Percentiles rank a stretch among this genome's conserved stretches.
Conservation (phyloP, 2,329 filamentous ascomycete species). For the Diaporthe sp. region DNA sequence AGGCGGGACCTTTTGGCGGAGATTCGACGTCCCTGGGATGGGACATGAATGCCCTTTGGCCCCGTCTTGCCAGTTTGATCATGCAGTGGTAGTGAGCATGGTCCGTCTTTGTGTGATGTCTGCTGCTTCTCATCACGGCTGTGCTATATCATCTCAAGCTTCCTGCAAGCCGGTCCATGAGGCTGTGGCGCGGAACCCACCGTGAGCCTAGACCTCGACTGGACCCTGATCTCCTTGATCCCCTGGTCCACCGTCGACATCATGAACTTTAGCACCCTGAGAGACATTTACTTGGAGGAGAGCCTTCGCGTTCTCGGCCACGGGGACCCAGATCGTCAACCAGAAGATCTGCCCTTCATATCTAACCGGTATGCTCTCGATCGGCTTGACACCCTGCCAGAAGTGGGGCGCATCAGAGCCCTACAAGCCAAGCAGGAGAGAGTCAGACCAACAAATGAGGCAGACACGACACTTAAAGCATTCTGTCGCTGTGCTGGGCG, state of each 20-base stretch:
- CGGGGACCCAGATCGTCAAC: not conserved
- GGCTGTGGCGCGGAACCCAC: not conserved
- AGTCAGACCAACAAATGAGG: slow-evolving; percentile 3
- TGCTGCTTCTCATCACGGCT: not conserved
- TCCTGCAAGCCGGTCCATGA: slow-evolving; percentile 3
- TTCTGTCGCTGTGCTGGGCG: slow-evolving; percentile 37
- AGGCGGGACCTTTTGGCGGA: not conserved
- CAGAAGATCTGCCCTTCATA: not conserved
- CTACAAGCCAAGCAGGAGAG: slow-evolving; percentile 35
- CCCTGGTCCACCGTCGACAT: not conserved
- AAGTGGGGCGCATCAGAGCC: slow-evolving; percentile 21
- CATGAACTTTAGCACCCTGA: slow-evolving; percentile 40
- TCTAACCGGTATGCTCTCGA: slow-evolving; percentile 33
- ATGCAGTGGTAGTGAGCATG: slow-evolving; percentile 4
- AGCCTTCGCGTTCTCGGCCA: slow-evolving; percentile 31
- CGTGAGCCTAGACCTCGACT: slow-evolving; percentile 27
- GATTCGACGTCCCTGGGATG: not conserved
- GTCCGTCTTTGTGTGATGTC: not conserved
- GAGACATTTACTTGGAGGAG: slow-evolving; percentile 34
- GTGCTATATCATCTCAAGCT: slow-evolving; percentile 12
- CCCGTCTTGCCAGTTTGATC: not conserved
- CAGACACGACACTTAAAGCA: slow-evolving; percentile 26
- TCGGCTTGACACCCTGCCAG: slow-evolving; percentile 24
- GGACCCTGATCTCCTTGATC: not conserved
- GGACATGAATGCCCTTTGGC: not conserved